phyloP scores from a whole-genome alignment of 2,329 filamentous ascomycete species.

The Sclerotinia minor region DNA sequence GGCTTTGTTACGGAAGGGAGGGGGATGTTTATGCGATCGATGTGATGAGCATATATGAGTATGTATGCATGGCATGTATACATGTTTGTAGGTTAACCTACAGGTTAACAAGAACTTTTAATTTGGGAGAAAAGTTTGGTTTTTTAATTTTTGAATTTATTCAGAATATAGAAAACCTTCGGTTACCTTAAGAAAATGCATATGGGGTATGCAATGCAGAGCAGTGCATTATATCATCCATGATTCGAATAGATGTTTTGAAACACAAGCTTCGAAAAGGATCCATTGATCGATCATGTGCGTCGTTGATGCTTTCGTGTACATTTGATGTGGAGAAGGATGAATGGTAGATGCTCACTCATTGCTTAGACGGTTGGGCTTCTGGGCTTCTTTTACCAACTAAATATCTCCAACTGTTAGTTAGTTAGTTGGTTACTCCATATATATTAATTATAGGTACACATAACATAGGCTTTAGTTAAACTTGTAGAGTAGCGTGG shows the following conservation, averaged over 20 bases:
- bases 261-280: neutral
- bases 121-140: neutral
- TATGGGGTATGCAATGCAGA: neutral
- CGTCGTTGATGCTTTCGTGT: conserved; percentile 7
- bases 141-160: neutral
- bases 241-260: conserved; percentile 1
- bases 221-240: too few relatives aligned
- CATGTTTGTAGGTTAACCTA: too few relatives aligned
- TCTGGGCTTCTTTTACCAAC: neutral
- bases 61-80: too few relatives aligned
- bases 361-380: neutral
- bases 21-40: neutral
- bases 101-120: neutral
- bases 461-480: neutral
- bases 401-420: too few relatives aligned
- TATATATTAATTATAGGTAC: too few relatives aligned
- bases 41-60: neutral
- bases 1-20: neutral
- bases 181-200: too few relatives aligned
- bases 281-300: neutral
- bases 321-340: conserved; percentile 12
- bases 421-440: too few relatives aligned
- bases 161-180: too few relatives aligned
- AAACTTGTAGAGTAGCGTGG: too few relatives aligned
- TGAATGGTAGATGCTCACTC: too few relatives aligned